Base-by-base conservation (phyloP, 805 yeast species). In the Blastobotrys muscicola region DNA sequence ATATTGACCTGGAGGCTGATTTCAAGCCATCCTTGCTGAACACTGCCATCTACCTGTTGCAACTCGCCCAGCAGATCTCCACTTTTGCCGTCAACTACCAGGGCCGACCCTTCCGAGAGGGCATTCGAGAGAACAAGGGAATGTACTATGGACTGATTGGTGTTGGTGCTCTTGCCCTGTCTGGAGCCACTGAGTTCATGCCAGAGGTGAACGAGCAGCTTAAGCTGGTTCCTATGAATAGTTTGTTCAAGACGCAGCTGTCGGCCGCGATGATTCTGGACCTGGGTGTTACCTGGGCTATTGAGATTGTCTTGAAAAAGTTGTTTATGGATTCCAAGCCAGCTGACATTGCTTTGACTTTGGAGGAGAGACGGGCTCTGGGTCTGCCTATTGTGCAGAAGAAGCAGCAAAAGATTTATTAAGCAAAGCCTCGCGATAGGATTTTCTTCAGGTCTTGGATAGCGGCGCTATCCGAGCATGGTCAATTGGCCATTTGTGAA, bases 51-150 rank as follows among this genome's bases (percentile, higher is more conserved):
- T 92, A 89, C 67, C 73, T 92, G 61, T 75, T 92, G 45, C 97
- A 89, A 65, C 74, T 92, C 57, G 90, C 95, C 13, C 97, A 92
- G 70, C 96, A 92, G 65, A 94, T 92, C 42, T 85, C 97, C 11
- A 92, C 98, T 0, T 92, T 89, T 70, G 96, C 96, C 14, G 96
- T 92, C 46, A 92, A 92, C 68, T 92, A 92, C 66, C 95, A 86
- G 69, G 98, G 98, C 44, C 80, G 83, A 54, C 98, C 98, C 44
- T 92, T 92, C 70, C 82, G 94, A 63, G 95, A 92, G 67, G 78
- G 85, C 45, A 82, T 92, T 55, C 71, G 70, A 43, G 95, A 83
- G 63, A 92, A 92, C 68, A 84, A 81, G 66, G 97, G 97, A 52
- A 92, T 92, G 97, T 90, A 82, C 68, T 90, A 85, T 55, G 98